Evolutionary conservation across 208 protist genomes (phyloP).

Genomic region (Acanthamoeba castellanii): DNA sequence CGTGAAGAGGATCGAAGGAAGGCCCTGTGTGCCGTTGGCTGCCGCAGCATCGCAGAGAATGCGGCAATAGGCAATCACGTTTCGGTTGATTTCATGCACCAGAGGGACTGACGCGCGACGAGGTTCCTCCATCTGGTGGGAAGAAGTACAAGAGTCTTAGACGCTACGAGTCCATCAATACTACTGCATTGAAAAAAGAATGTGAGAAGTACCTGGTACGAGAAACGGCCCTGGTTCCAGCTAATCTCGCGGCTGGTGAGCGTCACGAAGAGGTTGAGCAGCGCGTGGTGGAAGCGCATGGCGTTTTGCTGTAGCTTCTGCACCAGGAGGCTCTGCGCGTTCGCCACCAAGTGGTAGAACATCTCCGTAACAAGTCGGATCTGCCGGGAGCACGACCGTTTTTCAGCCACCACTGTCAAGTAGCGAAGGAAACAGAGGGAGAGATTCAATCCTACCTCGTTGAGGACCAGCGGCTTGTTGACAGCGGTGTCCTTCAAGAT

Average conservation of each 20-base stretch:
- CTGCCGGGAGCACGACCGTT: not conserved
- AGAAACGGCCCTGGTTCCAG: not conserved
- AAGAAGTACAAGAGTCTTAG: not conserved
- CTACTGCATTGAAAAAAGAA: no score
- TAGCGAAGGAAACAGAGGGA: not conserved
- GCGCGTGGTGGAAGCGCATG: constrained; percentile 68
- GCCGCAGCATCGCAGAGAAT: constrained; percentile 15
- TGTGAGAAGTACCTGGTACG: not conserved
- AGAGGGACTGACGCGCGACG: constrained; percentile 9
- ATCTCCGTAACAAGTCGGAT: constrained; percentile 38
- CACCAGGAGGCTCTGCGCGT: constrained; percentile 19
- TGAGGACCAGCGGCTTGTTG: constrained; percentile 48
- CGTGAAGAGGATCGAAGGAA: constrained; percentile 62
- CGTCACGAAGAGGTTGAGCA: constrained; percentile 58
- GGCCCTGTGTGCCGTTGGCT: not conserved
- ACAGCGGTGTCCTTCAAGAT: constrained; percentile 66
- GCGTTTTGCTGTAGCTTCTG: constrained; percentile 72
- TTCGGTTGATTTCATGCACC: constrained; percentile 45
- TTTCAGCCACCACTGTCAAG: not conserved
- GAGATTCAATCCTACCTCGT: not conserved
- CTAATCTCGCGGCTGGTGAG: constrained; percentile 55
- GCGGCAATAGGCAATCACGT: constrained; percentile 72
- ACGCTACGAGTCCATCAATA: not conserved
- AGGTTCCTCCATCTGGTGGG: not conserved
- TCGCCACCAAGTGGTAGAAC: constrained; percentile 69